Conservation (phyloP, 345 rosid species). For the Citrus sp. region DNA sequence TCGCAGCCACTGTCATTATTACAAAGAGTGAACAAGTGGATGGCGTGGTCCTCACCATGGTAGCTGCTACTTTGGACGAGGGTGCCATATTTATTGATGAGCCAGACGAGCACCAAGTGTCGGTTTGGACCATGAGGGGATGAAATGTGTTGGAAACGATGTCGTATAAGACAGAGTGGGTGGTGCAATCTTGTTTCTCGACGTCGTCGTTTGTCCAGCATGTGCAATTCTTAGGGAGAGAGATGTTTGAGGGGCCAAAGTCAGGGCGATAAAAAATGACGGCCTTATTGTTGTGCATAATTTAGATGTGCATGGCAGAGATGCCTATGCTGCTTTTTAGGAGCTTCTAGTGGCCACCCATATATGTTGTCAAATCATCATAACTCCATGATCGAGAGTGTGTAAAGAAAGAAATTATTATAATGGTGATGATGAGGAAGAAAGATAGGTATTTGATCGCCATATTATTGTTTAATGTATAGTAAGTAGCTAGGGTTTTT, state of each 20-base stretch:
- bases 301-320: constrained; percentile 88
- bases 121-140: constrained; percentile 50
- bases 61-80: constrained; percentile 70
- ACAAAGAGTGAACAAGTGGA: constrained; percentile 51
- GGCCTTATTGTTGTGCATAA: constrained; percentile 52
- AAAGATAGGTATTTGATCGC: background rate
- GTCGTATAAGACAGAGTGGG: constrained; percentile 71
- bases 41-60: constrained; percentile 42
- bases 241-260: constrained; percentile 60
- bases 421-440: background rate
- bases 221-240: constrained; percentile 37
- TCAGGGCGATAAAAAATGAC: constrained; percentile 77
- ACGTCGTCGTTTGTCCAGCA: constrained; percentile 41
- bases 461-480: background rate
- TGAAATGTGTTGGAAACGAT: constrained; percentile 47
- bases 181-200: constrained; percentile 52
- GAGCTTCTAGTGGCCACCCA: constrained; percentile 42
- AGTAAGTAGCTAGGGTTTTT: background rate
- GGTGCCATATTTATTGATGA: constrained; percentile 49
- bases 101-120: constrained; percentile 79
- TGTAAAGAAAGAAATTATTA: background rate
- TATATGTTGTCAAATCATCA: background rate
- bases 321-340: constrained; percentile 56
- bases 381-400: background rate
- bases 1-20: constrained; percentile 31